Conservation (phyloP, 768 basidiomycete species). For the Omphalotus guepiniiformis region DNA sequence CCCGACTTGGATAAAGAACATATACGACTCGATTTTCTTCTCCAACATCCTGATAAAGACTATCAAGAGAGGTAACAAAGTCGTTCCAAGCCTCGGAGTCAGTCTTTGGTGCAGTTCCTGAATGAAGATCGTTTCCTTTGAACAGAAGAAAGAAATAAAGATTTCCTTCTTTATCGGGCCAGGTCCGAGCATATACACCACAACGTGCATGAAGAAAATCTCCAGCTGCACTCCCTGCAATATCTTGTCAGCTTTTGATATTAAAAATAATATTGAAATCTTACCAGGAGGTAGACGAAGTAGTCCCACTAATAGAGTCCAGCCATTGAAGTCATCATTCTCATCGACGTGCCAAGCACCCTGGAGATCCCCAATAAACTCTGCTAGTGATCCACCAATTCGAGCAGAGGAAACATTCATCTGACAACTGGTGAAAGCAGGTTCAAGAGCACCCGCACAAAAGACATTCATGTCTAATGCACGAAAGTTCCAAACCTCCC, state of each 20-base stretch:
- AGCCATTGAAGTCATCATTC: constrained; percentile 1
- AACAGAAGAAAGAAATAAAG: constrained; percentile 4
- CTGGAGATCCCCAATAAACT: constrained; percentile 2
- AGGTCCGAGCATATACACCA: constrained; percentile 5
- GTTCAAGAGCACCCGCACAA: constrained; percentile 10
- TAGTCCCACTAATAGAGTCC: constrained; percentile 5
- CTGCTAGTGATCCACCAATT: neutral
- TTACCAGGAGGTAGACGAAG: constrained; percentile 10
- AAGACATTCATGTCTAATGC: constrained; percentile 11
- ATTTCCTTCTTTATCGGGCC: neutral
- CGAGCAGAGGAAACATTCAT: constrained; percentile 5
- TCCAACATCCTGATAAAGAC: neutral
- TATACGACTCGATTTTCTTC: constrained; percentile 4
- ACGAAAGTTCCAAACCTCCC: constrained; percentile 9
- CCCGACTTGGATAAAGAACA: constrained; percentile 3
- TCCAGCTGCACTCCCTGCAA: constrained; percentile 8
- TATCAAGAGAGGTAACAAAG: neutral
- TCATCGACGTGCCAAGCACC: constrained; percentile 10
- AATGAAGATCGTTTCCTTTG: constrained; percentile 13
- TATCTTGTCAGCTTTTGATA: neutral
- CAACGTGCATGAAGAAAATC: constrained; percentile 5
- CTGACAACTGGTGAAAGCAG: constrained; percentile 10
- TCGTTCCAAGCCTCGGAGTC: neutral
- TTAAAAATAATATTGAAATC: neutral
- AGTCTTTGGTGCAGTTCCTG: constrained; percentile 5